These are phyloP conservation scores for Umbelopsis isabellina DNA, from an alignment of 192 early-diverging fungal genomes.

Conservation along the genomic window DNA sequence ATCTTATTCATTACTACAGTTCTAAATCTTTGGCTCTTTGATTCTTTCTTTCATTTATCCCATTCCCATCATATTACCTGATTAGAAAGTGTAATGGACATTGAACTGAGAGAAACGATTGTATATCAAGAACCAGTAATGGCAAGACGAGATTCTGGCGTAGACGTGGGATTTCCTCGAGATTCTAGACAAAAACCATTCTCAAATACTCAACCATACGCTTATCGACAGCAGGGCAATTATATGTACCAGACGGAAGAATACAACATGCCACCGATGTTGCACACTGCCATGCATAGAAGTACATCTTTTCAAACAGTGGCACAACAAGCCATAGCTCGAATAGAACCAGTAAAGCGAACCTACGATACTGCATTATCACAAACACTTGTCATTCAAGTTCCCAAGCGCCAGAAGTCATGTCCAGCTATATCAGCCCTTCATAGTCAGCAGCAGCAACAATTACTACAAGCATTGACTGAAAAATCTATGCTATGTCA, in stretches of 20 bases:
- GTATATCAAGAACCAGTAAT: not conserved
- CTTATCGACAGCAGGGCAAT: not conserved
- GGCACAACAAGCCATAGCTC: not conserved
- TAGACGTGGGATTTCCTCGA: conserved; percentile 1
- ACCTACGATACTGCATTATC: not conserved
- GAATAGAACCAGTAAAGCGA: not conserved
- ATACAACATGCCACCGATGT: not conserved
- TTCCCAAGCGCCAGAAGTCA: conserved; percentile 11
- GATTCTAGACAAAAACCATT: not conserved
- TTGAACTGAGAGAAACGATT: not conserved
- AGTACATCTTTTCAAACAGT: not conserved
- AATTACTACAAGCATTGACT: not conserved
- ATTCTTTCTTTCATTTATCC: too few relatives aligned
- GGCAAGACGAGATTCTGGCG: not conserved
- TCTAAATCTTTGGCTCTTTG: too few relatives aligned
- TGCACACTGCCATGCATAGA: not conserved
- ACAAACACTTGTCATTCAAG: conserved; percentile 6
- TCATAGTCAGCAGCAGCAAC: not conserved
- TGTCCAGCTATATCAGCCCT: conserved; percentile 13
- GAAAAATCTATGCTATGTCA: not conserved
- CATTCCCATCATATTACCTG: too few relatives aligned
- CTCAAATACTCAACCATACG: not conserved
- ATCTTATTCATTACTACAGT: too few relatives aligned
- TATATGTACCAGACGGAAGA: not conserved
- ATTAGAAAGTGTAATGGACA: not conserved